Conservation (phyloP, 371 early-diverging fungal genomes). For the Mucor saturninus region DNA sequence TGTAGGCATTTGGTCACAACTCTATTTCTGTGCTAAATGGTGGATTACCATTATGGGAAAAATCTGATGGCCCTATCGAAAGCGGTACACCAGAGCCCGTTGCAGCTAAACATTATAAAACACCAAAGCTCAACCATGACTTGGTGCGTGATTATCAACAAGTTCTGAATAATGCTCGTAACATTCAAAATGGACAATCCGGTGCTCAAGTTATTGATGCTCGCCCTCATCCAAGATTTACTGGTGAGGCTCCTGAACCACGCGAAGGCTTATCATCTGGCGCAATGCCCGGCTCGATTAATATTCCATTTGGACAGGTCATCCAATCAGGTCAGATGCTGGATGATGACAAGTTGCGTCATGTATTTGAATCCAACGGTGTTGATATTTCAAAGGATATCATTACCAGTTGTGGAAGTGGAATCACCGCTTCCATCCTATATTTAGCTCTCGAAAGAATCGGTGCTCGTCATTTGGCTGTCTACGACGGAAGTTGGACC, state of each 20-base stretch:
- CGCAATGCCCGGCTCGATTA: conserved; percentile 84
- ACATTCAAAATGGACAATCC: conserved; percentile 28
- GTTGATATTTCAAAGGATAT: conserved; percentile 65
- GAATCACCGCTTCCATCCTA: conserved; percentile 79
- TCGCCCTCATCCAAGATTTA: conserved; percentile 74
- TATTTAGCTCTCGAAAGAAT: conserved; percentile 72
- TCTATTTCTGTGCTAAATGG: conserved; percentile 88
- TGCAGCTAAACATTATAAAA: conserved; percentile 40
- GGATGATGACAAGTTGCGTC: conserved; percentile 50
- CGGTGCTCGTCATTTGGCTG: conserved; percentile 66
- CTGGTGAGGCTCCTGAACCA: conserved; percentile 83
- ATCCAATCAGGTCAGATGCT: conserved; percentile 50
- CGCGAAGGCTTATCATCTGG: conserved; percentile 84
- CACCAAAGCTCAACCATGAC: conserved; percentile 41
- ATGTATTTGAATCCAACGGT: conserved; percentile 48
- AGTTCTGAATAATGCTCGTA: conserved; percentile 55
- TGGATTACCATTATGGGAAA: conserved; percentile 83
- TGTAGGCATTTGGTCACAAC: conserved; percentile 82
- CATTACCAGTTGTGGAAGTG: conserved; percentile 77
- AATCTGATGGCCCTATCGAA: conserved; percentile 51
- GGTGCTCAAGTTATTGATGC: conserved; percentile 78
- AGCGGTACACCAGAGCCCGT: conserved; percentile 20
- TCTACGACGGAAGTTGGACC: conserved; percentile 89
- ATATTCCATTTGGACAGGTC: conserved; percentile 69
- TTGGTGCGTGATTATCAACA: conserved; percentile 66